Evolutionary conservation across 768 basidiomycete species (phyloP), one percentile per base, ranked within the genome.

Genomic region (Amanita pallidorosea): DNA sequence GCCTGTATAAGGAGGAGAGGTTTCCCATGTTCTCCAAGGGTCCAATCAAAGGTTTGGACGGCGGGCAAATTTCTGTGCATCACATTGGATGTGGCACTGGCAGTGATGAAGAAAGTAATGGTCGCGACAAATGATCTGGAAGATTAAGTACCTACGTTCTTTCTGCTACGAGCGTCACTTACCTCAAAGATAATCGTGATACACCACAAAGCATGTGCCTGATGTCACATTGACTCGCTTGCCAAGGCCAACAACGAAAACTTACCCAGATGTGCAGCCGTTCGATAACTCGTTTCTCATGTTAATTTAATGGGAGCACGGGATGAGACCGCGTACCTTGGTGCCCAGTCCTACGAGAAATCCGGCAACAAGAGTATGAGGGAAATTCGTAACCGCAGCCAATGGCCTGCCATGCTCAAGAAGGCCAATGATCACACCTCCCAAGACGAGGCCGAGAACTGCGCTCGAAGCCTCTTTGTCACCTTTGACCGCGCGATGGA

Each of bases 171-270:
- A 18, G 36, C 15, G 3, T 31, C n/a, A 55, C 68, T 43, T 57
- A 78, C 81, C 81, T 71, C 47, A 61, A 31, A 37, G 81, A 82
- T 52, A 80, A 66, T 25, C 76, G 72, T 35, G 80, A 76, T 37
- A 81, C 48, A 27, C 81, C 81, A 53, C 70, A 71, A 49, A 83
- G 68, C 81, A 83, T 82, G 65, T 83, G 81, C 42, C 81, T 81
- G 49, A 23, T 45, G 40, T 45, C 22, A 52, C 37, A 34, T 35
- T 42, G 22, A 41, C 25, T 54, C 42, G 35, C 38, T 11, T 25
- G 17, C 33, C 43, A 34, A 13, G 18, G 15, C 25, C 33, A 9
- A 29, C 20, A 47, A 43, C 51, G 29, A 37, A 45, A 11, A 54
- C 59, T 20, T 61, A 81, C 79, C 80, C 81, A 15, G 81, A 83